Base-by-base conservation (phyloP, 176 grass and related monocot genomes). In the Poa annua region DNA sequence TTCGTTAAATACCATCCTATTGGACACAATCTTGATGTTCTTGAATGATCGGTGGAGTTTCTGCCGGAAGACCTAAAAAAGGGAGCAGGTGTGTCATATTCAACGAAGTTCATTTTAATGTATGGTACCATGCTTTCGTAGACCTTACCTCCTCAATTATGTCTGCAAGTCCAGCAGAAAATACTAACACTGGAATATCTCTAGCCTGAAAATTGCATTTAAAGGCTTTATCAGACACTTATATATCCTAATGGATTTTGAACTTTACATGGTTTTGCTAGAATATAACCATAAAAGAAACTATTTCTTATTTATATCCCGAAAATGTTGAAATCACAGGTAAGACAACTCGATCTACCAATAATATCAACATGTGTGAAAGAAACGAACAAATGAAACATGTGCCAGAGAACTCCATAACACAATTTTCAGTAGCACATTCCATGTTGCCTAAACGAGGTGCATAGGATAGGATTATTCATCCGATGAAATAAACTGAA, bases 131-230 rank as follows among this genome's bases (percentile, higher is more conserved):
- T 75, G 81, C 32, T 0, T 52, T 81, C 56, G 76, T 6, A 60
- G 36, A 80, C 50, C 80, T 78, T 74, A 95, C 96, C 91, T 98
- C 96, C 83, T 95, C 96, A 79, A 98, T 98, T 55, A 95, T 93
- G 80, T 95, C 92, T 77, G 92, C 92, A 72, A 98, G 96, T 75
- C 96, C 96, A 86, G 96, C 96, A 82, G 96, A 98, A 95, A 98
- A 98, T 70, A 98, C 79, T 34, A 98, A 33, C 19, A 95, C 79
- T 80, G 96, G 92, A 71, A 98, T 89, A 66, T 87, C 96, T 89
- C 77, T 90, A 83, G 88, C 89, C 96, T 98, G 85, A 87, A 86
- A 86, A 65, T 79, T 74, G 74, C 14, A 85, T 53, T 81, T 77
- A 41, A 56, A 87, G 55, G 22, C 42, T 39, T 20, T 26, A 66